Conservation (phyloP, 2,329 filamentous ascomycete genomes). For the Botrytis galanthina region DNA sequence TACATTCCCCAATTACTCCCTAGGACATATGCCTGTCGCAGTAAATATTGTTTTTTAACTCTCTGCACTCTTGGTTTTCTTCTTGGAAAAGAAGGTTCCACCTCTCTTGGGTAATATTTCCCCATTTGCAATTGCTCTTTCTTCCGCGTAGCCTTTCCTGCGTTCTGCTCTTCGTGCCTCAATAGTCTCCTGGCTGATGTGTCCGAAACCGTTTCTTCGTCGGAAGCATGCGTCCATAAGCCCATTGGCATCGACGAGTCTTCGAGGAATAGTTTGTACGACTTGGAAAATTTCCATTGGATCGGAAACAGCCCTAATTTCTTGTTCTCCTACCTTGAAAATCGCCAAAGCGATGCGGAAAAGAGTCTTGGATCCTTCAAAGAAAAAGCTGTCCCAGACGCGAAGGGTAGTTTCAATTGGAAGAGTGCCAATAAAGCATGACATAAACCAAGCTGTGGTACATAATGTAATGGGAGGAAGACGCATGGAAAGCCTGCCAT, state of each 20-base stretch:
- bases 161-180: slow-evolving; percentile 72
- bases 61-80: slow-evolving; percentile 8
- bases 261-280: slow-evolving; percentile 81
- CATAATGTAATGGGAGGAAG: slow-evolving; percentile 89
- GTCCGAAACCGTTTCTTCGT: slow-evolving; percentile 74
- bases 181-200: slow-evolving; percentile 77
- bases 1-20: slow-evolving; percentile 9
- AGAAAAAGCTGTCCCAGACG: slow-evolving; percentile 95
- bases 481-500: slow-evolving; percentile 44
- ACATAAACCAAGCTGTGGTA: slow-evolving; percentile 98
- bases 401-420: slow-evolving; percentile 89
- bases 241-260: slow-evolving; percentile 75
- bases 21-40: slow-evolving; percentile 1
- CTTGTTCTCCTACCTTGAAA: slow-evolving; percentile 81
- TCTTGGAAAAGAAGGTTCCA: slow-evolving; percentile 20
- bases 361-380: slow-evolving; percentile 89
- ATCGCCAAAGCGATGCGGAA: slow-evolving; percentile 89
- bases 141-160: slow-evolving; percentile 46
- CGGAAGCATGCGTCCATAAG: slow-evolving; percentile 83
- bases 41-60: neutral
- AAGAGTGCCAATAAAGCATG: slow-evolving; percentile 87
- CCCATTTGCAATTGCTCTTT: slow-evolving; percentile 33
- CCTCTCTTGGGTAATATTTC: slow-evolving; percentile 12
- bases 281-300: slow-evolving; percentile 96
- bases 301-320: slow-evolving; percentile 76